These are phyloP conservation scores for Panaeolus cyanescens DNA, from an alignment of 768 basidiomycete genomes.

Conservation along the genomic window DNA sequence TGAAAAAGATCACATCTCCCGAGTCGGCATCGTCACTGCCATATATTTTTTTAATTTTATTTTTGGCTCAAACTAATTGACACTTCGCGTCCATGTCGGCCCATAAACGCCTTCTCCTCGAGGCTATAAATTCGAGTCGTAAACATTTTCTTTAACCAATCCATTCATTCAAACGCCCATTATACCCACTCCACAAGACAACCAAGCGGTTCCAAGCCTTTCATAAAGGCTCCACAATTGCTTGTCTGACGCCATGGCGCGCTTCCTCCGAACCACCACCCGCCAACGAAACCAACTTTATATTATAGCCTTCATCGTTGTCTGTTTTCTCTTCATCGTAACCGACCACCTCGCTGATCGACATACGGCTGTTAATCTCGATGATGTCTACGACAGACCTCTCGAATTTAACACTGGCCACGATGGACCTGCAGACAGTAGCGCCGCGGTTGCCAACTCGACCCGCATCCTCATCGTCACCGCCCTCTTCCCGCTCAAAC, in stretches of 20 bases:
- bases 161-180: neutral
- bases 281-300: neutral
- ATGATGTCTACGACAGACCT: slow-evolving; percentile 3
- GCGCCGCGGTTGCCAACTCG: neutral
- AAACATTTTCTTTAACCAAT: neutral
- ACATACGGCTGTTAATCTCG: slow-evolving; percentile 1
- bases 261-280: neutral
- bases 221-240: neutral
- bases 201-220: neutral
- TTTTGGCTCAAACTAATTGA: neutral
- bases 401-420: neutral
- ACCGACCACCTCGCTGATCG: neutral
- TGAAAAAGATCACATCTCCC: too few species aligned
- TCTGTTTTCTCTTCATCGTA: neutral
- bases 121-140: neutral
- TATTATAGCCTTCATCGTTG: neutral
- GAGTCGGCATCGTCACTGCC: too few species aligned
- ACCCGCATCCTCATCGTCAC: slow-evolving; percentile 51
- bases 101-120: neutral
- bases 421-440: neutral
- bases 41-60: too few species aligned
- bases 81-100: neutral
- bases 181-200: neutral
- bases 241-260: neutral
- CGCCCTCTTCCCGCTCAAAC: slow-evolving; percentile 52